These are phyloP conservation scores for Calvatia gigantea DNA, from an alignment of 768 basidiomycete species.

Conservation along the genomic window DNA sequence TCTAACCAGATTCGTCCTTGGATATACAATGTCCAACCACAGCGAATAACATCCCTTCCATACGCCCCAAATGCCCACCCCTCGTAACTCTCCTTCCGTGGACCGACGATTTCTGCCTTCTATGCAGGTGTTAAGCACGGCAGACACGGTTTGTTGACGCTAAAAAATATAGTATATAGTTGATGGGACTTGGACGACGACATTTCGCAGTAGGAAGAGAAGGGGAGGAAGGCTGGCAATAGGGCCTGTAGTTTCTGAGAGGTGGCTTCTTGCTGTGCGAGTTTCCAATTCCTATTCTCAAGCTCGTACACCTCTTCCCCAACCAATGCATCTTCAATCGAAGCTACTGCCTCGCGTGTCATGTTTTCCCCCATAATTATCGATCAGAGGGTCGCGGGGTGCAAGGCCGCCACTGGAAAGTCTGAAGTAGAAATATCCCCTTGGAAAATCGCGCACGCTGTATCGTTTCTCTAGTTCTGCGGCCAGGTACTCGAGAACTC, in stretches of 20 bases:
- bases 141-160: background rate
- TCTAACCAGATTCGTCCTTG: slow-evolving; percentile 35
- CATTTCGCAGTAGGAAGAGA: slow-evolving; percentile 3
- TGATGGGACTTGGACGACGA: background rate
- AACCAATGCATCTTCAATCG: slow-evolving; percentile 5
- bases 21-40: slow-evolving; percentile 35
- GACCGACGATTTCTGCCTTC: slow-evolving; percentile 2
- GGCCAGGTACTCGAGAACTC: slow-evolving; percentile 21
- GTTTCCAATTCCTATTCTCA: background rate
- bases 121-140: background rate
- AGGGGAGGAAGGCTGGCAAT: background rate
- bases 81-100: slow-evolving; percentile 25
- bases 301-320: slow-evolving; percentile 8
- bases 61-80: slow-evolving; percentile 35
- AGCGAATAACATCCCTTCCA: slow-evolving; percentile 35
- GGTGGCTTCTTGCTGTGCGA: background rate
- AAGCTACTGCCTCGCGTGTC: slow-evolving; percentile 13
- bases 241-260: background rate
- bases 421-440: slow-evolving; percentile 39
- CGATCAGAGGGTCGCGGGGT: slow-evolving; percentile 34
- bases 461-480: slow-evolving; percentile 26
- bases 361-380: slow-evolving; percentile 24
- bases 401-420: slow-evolving; percentile 33
- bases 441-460: slow-evolving; percentile 30
- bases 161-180: background rate